Evolutionary conservation across 148 eudicot genomes (phyloP), one percentile per base, ranked within the genome.

Genomic region (Pouteria glomerata): DNA sequence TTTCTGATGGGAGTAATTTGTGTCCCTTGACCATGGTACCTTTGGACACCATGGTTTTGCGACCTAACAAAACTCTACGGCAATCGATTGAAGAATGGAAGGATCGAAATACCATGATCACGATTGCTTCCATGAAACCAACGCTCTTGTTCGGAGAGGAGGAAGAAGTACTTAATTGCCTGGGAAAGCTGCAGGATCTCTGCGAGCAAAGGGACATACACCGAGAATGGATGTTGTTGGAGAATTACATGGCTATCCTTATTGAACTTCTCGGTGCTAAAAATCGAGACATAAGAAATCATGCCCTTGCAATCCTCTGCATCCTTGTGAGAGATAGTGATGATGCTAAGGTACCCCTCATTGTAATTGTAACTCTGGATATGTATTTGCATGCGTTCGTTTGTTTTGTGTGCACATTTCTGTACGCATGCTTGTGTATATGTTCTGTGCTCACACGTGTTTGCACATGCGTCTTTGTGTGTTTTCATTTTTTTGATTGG

Each of bases 41-140:
- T 23, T 31, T 79, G 14, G 80, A 82, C n/a, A 61, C 58, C 27
- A 65, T 80, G 33, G 30, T 65, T 35, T 23, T 82, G 51, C 68
- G 85, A 76, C 80, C 85, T 69, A 82, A 82, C 66, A 82, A 76
- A 65, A 82, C 82, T 27, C 69, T 82, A 1, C 65, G 82, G 74
- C 82, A 82, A 52, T 82, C 82, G 34, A 82, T 82, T 56, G 85
- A 82, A 57, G 85, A 82, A 60, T 82, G 85, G 82, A 76, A 71
- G 72, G 82, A 79, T 21, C 59, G 82, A 47, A 82, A 82, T 59
- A 76, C 78, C 30, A 82, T 82, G 74, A 82, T 82, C 37, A 52
- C 65, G 31, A 67, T 82, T 45, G 83, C 73, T 70, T 76, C 78
- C 31, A 31, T 79, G 82, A 79, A 71, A 70, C 63, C 73, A 53